A percentile compares a stretch with the other conserved stretches of the same genome.
These are phyloP conservation scores for Nematocida ironsii DNA, from an alignment of 371 early-diverging fungal genomes.

Conservation along the genomic window DNA sequence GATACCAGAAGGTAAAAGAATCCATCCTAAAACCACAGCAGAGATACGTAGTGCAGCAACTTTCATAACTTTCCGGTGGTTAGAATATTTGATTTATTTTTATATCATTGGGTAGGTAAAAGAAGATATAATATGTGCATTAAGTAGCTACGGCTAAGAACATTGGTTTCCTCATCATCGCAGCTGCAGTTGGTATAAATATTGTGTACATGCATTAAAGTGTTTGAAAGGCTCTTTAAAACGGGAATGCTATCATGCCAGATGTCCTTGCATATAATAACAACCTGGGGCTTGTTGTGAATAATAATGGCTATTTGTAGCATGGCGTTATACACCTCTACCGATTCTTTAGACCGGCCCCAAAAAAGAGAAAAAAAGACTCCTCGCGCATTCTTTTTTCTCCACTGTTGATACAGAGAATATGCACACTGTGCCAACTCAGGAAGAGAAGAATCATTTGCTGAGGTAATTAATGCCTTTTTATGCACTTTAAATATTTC, in stretches of 20 bases:
- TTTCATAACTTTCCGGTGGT: too few relatives aligned
- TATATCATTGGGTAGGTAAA: not conserved
- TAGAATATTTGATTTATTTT: constrained; percentile 5
- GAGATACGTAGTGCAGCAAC: too few relatives aligned
- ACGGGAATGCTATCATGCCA: constrained; percentile 46
- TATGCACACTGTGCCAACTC: not conserved
- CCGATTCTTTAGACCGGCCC: constrained; percentile 27
- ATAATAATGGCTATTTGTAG: constrained; percentile 19
- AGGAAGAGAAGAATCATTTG: not conserved
- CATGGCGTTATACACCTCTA: constrained; percentile 5
- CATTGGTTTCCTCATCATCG: not conserved
- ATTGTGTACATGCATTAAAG: constrained; percentile 27
- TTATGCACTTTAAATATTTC: constrained; percentile 5
- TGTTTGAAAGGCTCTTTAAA: not conserved
- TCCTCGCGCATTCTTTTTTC: constrained; percentile 1
- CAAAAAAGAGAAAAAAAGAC: constrained; percentile 35
- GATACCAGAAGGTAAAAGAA: too few relatives aligned
- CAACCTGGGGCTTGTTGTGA: not conserved
- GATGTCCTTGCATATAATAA: constrained; percentile 35
- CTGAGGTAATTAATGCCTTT: constrained; percentile 8
- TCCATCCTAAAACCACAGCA: too few relatives aligned
- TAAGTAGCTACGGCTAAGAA: not conserved
- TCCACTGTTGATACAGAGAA: constrained; percentile 19
- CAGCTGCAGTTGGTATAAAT: not conserved
- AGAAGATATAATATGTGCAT: constrained; percentile 11